Percentiles rank a stretch among this genome's conserved stretches.
Evolutionary conservation across 2,329 filamentous ascomycete species (phyloP).

Genomic region (Rhynchosporium agropyri): DNA sequence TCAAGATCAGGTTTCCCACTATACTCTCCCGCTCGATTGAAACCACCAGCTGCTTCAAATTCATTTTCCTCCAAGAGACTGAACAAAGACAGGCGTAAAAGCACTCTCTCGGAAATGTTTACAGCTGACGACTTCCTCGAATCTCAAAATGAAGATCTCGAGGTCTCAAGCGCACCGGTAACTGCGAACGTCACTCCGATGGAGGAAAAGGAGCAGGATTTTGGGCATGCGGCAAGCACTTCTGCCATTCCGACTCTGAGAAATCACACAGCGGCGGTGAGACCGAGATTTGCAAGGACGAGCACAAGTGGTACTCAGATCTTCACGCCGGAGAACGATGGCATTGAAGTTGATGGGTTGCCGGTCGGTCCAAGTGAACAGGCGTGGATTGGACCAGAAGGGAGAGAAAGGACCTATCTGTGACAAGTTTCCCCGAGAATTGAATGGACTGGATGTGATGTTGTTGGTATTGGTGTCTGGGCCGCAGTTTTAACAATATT

Average conservation of each 20-base stretch:
- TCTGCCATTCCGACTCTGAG: neutral
- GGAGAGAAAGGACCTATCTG: slow-evolving; percentile 37
- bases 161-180: slow-evolving; percentile 24
- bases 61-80: slow-evolving; percentile 25
- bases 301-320: slow-evolving; percentile 41
- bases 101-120: slow-evolving; percentile 38
- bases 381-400: slow-evolving; percentile 31
- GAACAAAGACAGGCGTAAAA: slow-evolving; percentile 29
- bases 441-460: neutral
- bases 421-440: slow-evolving; percentile 7
- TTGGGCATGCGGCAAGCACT: neutral
- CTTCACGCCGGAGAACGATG: slow-evolving; percentile 36
- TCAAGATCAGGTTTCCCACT: slow-evolving; percentile 14
- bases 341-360: slow-evolving; percentile 39
- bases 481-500: slow-evolving; percentile 12
- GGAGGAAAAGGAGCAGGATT: slow-evolving; percentile 3
- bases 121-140: slow-evolving; percentile 32
- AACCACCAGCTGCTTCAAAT: slow-evolving; percentile 17
- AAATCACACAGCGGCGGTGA: neutral
- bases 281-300: slow-evolving; percentile 29
- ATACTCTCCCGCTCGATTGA: slow-evolving; percentile 10
- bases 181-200: slow-evolving; percentile 29
- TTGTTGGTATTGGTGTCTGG: neutral
- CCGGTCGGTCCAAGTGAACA: slow-evolving; percentile 35
- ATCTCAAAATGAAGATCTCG: slow-evolving; percentile 8